phyloP scores from a whole-genome alignment of 345 rosid species.

The Populus ilicifolia region DNA sequence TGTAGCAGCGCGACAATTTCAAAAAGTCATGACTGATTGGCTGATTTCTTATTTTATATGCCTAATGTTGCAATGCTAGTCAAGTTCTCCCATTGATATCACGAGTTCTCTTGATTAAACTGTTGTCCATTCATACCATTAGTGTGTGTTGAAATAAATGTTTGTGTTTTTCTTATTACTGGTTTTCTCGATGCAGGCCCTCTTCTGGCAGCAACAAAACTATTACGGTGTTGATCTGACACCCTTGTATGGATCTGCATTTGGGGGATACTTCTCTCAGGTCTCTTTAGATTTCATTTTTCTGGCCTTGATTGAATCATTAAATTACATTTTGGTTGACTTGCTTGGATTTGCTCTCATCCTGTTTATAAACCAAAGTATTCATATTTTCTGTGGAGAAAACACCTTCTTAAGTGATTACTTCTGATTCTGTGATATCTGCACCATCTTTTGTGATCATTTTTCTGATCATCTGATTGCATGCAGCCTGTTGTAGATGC shows the following conservation, averaged over 20 bases:
- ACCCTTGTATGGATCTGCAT: slow-evolving; percentile 75
- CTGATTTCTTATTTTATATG: neutral
- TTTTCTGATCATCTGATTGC: neutral
- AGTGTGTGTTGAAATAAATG: neutral
- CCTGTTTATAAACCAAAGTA: neutral
- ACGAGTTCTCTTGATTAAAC: neutral
- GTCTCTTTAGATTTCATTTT: slow-evolving; percentile 28
- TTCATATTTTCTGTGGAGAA: neutral
- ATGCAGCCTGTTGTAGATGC: slow-evolving; percentile 98
- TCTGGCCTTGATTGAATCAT: neutral
- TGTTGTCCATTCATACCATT: neutral
- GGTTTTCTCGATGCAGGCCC: slow-evolving; percentile 49
- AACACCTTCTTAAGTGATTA: neutral
- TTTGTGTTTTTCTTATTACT: neutral
- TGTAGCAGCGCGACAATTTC: neutral
- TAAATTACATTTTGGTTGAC: neutral
- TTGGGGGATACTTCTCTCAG: slow-evolving; percentile 96
- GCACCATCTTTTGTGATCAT: neutral
- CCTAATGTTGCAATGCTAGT: neutral
- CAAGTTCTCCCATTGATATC: neutral
- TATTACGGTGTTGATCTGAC: slow-evolving; percentile 90
- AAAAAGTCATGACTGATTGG: neutral
- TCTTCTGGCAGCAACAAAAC: slow-evolving; percentile 96
- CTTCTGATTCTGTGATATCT: neutral
- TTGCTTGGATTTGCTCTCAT: neutral